Evolutionary conservation across 176 grass and related monocot genomes (phyloP).

Genomic region (Zoysia pacifica): DNA sequence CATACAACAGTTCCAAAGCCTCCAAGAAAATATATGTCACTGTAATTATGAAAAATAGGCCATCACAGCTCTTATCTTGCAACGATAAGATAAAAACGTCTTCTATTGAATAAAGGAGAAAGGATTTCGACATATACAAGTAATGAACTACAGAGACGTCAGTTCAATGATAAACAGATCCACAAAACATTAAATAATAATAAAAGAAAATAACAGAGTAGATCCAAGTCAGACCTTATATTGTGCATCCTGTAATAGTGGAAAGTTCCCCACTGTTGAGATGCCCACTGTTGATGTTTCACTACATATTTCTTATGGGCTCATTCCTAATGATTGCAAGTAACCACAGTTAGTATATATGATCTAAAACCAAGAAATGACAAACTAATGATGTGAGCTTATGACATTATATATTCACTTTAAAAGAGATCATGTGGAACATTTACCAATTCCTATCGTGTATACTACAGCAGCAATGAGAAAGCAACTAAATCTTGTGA

Average conservation of each 20-base stretch:
- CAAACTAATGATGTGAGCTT: neutral
- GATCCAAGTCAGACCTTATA: conserved; percentile 66
- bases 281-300: conserved; percentile 98
- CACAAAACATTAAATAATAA: neutral
- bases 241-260: conserved; percentile 97
- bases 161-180: neutral
- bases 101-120: neutral
- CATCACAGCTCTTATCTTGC: conserved; percentile 23
- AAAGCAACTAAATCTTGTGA: conserved; percentile 11
- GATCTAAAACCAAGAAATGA: conserved; percentile 13
- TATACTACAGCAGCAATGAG: neutral
- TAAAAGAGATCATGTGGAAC: neutral
- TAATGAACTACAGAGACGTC: neutral
- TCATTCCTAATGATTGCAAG: conserved; percentile 63
- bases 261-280: conserved; percentile 98
- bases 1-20: conserved; percentile 98
- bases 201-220: neutral
- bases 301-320: conserved; percentile 90
- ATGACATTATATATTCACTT: conserved; percentile 5
- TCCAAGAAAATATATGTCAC: conserved; percentile 96
- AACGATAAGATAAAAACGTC: neutral
- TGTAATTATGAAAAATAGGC: conserved; percentile 42
- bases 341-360: neutral
- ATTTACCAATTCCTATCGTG: neutral
- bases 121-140: neutral